Conservation (phyloP, 2,329 filamentous ascomycete species). For the Colletotrichum sp. region DNA sequence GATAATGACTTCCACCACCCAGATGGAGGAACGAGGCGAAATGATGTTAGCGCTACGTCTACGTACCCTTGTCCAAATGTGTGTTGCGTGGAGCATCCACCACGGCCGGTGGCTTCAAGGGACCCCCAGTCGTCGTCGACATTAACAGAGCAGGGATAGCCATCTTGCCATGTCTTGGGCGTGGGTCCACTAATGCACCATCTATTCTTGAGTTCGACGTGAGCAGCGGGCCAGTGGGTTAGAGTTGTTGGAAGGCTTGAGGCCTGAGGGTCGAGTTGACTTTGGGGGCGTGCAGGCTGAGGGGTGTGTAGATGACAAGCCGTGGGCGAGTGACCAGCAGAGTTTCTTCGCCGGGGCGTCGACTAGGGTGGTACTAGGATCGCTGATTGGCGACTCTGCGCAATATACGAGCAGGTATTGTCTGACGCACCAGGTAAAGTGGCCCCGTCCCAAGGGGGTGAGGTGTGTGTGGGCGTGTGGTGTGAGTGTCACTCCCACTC, state of each 20-base stretch:
- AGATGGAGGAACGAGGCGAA: constrained; percentile 23
- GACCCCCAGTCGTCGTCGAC: constrained; percentile 26
- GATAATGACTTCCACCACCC: constrained; percentile 21
- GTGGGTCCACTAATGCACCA: constrained; percentile 38
- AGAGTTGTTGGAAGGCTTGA: constrained; percentile 33
- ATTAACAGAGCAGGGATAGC: constrained; percentile 33
- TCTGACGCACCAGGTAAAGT: constrained; percentile 57
- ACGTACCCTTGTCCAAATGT: constrained; percentile 14
- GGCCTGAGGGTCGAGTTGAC: constrained; percentile 22
- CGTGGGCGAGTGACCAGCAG: constrained; percentile 29
- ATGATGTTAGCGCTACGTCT: constrained; percentile 22
- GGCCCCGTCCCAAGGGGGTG: constrained; percentile 31
- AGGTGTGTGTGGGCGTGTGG: constrained; percentile 11
- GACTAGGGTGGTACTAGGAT: constrained; percentile 27
- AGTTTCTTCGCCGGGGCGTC: constrained; percentile 26
- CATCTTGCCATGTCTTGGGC: constrained; percentile 26
- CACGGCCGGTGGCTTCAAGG: constrained; percentile 22
- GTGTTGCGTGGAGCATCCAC: constrained; percentile 43
- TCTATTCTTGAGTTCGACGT: constrained; percentile 47
- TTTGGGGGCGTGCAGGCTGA: constrained; percentile 1
- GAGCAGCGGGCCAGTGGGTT: constrained; percentile 29
- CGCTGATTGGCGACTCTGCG: constrained; percentile 48
- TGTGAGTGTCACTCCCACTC: constrained; percentile 5
- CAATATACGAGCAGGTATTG: constrained; percentile 53
- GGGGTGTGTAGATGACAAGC: constrained; percentile 24